Percentiles rank a stretch among this genome's conserved stretches.
These are phyloP conservation scores for Salvia sclarea DNA, from an alignment of 305 asterid species.

Conservation along the genomic window DNA sequence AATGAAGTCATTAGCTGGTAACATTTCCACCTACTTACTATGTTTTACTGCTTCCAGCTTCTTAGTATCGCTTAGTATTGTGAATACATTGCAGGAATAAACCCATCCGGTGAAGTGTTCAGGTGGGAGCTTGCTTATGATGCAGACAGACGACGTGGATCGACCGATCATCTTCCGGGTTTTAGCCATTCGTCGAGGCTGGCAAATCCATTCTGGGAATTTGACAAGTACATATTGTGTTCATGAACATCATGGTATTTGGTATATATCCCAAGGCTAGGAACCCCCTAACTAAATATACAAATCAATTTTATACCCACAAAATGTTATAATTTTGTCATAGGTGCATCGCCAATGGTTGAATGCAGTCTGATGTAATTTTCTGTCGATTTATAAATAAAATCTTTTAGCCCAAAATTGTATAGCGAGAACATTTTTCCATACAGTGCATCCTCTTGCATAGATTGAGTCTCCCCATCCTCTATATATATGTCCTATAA, in stretches of 20 bases:
- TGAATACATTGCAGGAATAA: slow-evolving; percentile 43
- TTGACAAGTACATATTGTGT: slow-evolving; percentile 33
- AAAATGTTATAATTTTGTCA: slow-evolving; percentile 29
- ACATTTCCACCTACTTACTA: slow-evolving; percentile 12
- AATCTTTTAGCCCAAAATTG: slow-evolving; percentile 32
- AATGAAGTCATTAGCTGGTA: slow-evolving; percentile 51
- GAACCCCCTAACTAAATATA: slow-evolving; percentile 27
- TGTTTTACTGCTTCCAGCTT: slow-evolving; percentile 1
- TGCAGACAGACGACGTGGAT: neutral
- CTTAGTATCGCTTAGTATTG: neutral
- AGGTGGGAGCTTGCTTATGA: slow-evolving; percentile 13
- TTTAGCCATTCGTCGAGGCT: slow-evolving; percentile 34
- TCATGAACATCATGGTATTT: slow-evolving; percentile 23
- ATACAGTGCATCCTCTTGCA: too few relatives aligned
- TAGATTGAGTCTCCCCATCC: too few relatives aligned
- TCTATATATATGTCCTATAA: too few relatives aligned
- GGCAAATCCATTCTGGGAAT: slow-evolving; percentile 29
- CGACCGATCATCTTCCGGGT: slow-evolving; percentile 23
- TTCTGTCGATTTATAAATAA: slow-evolving; percentile 29
- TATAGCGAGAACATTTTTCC: slow-evolving; percentile 33
- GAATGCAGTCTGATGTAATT: slow-evolving; percentile 31
- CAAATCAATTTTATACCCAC: slow-evolving; percentile 35
- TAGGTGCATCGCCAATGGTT: slow-evolving; percentile 25
- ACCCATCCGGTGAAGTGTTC: slow-evolving; percentile 37
- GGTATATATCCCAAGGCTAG: slow-evolving; percentile 24